phyloP scores from a whole-genome alignment of 805 yeast species.

The Saccharomycopsis olivae region DNA sequence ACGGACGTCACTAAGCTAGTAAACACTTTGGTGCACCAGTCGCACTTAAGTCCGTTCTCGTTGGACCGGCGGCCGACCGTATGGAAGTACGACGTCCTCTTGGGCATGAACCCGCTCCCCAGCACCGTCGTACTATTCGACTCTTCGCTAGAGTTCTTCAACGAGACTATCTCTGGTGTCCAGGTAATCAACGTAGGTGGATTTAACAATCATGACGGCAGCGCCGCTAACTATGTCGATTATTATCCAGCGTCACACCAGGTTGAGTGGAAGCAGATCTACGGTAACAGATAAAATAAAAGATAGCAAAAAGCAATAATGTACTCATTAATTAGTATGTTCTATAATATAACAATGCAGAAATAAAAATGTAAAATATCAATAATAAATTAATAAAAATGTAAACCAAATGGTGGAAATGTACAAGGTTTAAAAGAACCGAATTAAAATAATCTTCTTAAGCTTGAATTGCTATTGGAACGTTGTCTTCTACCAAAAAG shows the following conservation, averaged over 20 bases:
- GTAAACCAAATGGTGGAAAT: too few species aligned
- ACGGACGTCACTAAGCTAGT: constrained; percentile 39
- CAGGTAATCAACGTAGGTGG: constrained; percentile 64
- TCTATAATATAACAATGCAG: too few species aligned
- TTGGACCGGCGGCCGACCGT: constrained; percentile 48
- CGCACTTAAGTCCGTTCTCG: constrained; percentile 74
- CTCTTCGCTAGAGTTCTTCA: constrained; percentile 57
- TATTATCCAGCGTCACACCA: constrained; percentile 52
- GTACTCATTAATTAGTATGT: too few species aligned
- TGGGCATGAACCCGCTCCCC: constrained; percentile 75
- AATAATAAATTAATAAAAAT: too few species aligned
- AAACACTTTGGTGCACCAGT: constrained; percentile 79
- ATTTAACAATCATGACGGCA: constrained; percentile 33
- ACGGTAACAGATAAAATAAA: too few species aligned
- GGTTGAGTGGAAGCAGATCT: constrained; percentile 37
- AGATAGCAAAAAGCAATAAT: too few species aligned
- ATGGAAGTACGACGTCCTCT: constrained; percentile 58
- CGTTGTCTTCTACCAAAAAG: background rate
- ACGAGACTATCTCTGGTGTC: constrained; percentile 74
- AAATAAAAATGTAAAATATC: too few species aligned
- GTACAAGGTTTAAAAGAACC: too few species aligned
- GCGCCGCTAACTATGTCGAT: constrained; percentile 58
- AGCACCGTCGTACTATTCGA: constrained; percentile 55
- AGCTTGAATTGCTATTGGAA: background rate
- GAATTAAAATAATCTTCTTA: too few species aligned